These are phyloP conservation scores for Venustampulla echinocandica DNA, from an alignment of 495 filamentous ascomycete genomes.

Conservation along the genomic window DNA sequence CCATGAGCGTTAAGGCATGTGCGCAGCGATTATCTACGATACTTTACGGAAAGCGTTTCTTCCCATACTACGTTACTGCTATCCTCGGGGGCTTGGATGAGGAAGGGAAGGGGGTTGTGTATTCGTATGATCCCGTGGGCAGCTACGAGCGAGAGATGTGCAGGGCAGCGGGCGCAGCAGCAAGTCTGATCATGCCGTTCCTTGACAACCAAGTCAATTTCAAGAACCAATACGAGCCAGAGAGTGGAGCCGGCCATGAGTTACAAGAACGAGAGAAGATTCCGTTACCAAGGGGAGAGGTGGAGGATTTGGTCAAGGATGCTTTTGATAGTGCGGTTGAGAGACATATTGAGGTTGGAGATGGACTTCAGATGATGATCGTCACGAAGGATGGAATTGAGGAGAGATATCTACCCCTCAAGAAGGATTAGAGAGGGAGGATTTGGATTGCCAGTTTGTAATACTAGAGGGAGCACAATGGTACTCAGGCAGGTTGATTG, in stretches of 20 bases:
- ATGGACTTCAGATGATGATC: slow-evolving; percentile 91
- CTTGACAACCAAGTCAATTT: slow-evolving; percentile 99
- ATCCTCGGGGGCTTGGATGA: slow-evolving; percentile 93
- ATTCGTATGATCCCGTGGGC: slow-evolving; percentile 95
- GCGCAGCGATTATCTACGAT: slow-evolving; percentile 89
- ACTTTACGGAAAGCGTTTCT: slow-evolving; percentile 94
- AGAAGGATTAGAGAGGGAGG: slow-evolving; percentile 61
- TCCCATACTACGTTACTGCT: slow-evolving; percentile 92
- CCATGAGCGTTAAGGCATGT: slow-evolving; percentile 86
- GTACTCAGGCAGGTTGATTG: too few relatives aligned
- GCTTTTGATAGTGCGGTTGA: slow-evolving; percentile 96
- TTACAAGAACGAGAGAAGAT: slow-evolving; percentile 59
- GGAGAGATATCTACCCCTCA: slow-evolving; percentile 74
- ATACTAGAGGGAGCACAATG: slow-evolving; percentile 3
- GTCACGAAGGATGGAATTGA: slow-evolving; percentile 81
- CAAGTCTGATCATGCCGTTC: slow-evolving; percentile 97
- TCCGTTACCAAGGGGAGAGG: slow-evolving; percentile 58
- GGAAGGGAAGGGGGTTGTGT: slow-evolving; percentile 87
- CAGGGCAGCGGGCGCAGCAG: slow-evolving; percentile 88
- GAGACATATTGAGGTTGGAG: slow-evolving; percentile 97
- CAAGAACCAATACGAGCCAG: slow-evolving; percentile 95
- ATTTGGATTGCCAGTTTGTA: slow-evolving; percentile 2
- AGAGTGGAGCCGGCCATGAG: slow-evolving; percentile 75
- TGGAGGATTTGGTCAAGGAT: slow-evolving; percentile 85
- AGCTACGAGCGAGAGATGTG: slow-evolving; percentile 95